Evolutionary conservation across 306 rosid genomes (phyloP), one percentile per base, ranked within the genome.

Genomic region (Trifolium pratense): DNA sequence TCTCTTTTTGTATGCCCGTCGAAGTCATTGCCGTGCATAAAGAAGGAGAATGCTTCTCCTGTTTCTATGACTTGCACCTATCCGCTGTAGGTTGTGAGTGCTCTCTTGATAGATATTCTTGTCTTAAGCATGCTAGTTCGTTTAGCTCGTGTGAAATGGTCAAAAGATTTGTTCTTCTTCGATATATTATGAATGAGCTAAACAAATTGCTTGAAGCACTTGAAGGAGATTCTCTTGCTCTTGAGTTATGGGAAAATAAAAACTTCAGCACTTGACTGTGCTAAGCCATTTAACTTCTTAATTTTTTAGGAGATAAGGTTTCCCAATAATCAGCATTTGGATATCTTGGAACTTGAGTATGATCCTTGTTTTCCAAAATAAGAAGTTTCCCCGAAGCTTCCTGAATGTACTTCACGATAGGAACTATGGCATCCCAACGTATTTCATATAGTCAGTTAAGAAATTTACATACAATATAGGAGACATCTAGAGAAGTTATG

Each of bases 1-100:
- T 93, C 98, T 85, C 96, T 89, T 75, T 93, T 97, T 53, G 75
- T 79, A 55, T 78, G 61, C 77, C 79, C 66, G 78, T 91, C 97
- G 36, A 82, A 85, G 74, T 89, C 92, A 5, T 66, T 84, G 48
- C 83, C 79, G 66, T 81, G 77, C 61, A 78, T 58, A 79, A 71
- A 53, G 97, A 93, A 75, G 89, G 96, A 86, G 98, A 93, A 73
- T 93, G 98, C 55, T 89, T 76, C 75, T 80, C 87, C 69, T 93
- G 98, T 86, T 91, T 85, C 83, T 93, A 91, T 68, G 98, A 93
- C 84, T 84, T 93, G 70, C 88, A 93, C 80, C 78, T 91, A 71
- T 91, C 96, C 65, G 93, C 92, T 29, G 80, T 82, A 16, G 79
- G 92, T 64, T 91, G 98, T 79, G 75, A 84, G 73, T 93, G 97